Base-by-base conservation (phyloP, 1,139 yeast genomes). In the Blastobotrys malaysiensis region DNA sequence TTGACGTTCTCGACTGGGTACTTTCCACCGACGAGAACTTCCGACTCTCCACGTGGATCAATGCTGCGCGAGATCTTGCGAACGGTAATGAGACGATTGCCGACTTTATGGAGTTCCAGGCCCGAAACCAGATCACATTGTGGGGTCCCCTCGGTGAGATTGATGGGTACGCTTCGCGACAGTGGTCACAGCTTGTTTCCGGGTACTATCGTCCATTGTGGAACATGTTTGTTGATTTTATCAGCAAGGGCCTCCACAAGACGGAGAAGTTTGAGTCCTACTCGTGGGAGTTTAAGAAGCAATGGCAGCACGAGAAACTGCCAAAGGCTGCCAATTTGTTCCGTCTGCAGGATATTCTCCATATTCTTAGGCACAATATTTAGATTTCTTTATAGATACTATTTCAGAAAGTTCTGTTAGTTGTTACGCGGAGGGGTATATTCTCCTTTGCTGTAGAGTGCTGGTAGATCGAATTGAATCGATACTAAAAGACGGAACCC, bases 111-210 rank as follows among this genome's bases (percentile, higher is more conserved):
- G 60, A 57, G 47, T 57, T 56, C 54, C 51, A 55, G 19, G 60
- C 60, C 9, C 46, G 60, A 14, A 57, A 57, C 52, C 60, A 57
- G 44, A 50, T 57, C 36, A 56, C 60, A n/a, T 36, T 56, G 46
- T 57, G 60, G 60, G 60, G 60, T 13, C 58, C 58, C 7, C 20
- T 36, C 14, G 60, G 56, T 1, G 52, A 57, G 22, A 52, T 57
- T 22, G 50, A 56, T 43, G 46, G 50, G 43, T 57, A 57, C 44
- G 60, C 58, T 16, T 54, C 59, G 9, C 56, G 52, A 43, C 52
- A 54, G n/a, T 57, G 60, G 60, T 57, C 59, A 1, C 59, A 59
- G 7, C 39, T 57, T n/a, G 54, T 57, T 14, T 50, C 57, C 5
- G 45, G 46, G 9, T 57, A 57, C 46, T 57, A 57, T 48, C 36